A percentile compares a stretch with the other conserved stretches of the same genome.
phyloP scores from a whole-genome alignment of 805 yeast genomes.

The Cyberlindnera veronae region DNA sequence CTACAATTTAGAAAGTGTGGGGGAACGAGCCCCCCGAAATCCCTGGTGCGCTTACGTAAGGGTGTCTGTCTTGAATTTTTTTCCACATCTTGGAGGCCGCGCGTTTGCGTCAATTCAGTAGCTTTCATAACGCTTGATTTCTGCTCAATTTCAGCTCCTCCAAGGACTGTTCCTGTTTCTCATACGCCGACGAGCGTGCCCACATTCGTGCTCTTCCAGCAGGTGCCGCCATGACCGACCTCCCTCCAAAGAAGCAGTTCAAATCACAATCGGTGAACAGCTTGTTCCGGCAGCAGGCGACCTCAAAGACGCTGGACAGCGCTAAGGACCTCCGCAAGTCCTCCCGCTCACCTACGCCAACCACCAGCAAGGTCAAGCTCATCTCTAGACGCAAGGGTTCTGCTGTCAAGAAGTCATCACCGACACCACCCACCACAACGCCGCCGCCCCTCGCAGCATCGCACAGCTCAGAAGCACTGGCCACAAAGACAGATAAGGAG shows the following conservation, averaged over 20 bases:
- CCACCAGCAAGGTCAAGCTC: conserved; percentile 23
- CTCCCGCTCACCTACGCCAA: conserved; percentile 12
- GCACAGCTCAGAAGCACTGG: not conserved
- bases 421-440: conserved; percentile 2
- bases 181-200: too few species aligned
- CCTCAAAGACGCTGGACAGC: conserved; percentile 2
- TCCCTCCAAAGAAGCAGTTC: conserved; percentile 27
- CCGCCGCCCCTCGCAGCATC: not conserved
- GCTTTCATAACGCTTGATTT: too few species aligned
- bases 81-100: too few species aligned
- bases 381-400: conserved; percentile 17
- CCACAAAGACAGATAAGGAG: not conserved
- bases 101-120: too few species aligned
- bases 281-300: conserved; percentile 24
- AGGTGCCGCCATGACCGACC: conserved; percentile 6
- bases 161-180: too few species aligned
- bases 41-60: too few species aligned
- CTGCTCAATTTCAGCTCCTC: too few species aligned
- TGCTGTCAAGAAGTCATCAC: conserved; percentile 5
- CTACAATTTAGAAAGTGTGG: too few species aligned
- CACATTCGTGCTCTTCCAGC: too few species aligned
- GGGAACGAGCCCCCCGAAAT: too few species aligned
- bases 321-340: conserved; percentile 3
- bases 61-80: too few species aligned
- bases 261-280: conserved; percentile 29